These are phyloP conservation scores for Uronychia binucleata DNA, from an alignment of 73 alveolate species.

Conservation along the genomic window DNA sequence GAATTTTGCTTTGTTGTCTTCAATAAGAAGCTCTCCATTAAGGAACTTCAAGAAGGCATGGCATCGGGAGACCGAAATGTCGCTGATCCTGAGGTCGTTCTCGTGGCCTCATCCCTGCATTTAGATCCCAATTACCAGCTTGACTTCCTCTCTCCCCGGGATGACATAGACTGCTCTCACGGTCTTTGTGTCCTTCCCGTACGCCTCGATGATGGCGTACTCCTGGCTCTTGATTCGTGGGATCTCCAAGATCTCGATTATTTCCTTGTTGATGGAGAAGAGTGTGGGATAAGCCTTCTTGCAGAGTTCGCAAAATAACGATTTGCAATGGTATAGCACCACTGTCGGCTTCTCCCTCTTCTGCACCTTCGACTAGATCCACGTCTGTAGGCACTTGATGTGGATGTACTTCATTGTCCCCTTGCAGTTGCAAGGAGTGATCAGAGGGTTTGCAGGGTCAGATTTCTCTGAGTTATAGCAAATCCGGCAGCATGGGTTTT, in stretches of 20 bases:
- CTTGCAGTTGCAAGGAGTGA: conserved; percentile 85
- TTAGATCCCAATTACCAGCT: not conserved
- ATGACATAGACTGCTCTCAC: not conserved
- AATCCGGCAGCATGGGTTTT: not conserved
- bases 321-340: conserved; percentile 18
- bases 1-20: conserved; percentile 79
- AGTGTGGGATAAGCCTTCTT: conserved; percentile 58
- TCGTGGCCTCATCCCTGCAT: conserved; percentile 83
- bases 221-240: conserved; percentile 22
- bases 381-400: conserved; percentile 5
- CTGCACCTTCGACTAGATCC: not conserved
- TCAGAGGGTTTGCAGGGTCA: conserved; percentile 33
- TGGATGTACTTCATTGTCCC: conserved; percentile 91
- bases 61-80: conserved; percentile 78
- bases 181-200: not conserved
- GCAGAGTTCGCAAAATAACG: conserved; percentile 77
- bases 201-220: not conserved
- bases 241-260: conserved; percentile 54
- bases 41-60: conserved; percentile 64
- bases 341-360: not conserved
- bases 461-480: not conserved
- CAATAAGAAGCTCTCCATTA: conserved; percentile 59
- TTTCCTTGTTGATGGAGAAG: conserved; percentile 42
- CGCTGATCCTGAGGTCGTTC: conserved; percentile 68
- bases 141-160: not conserved